Evolutionary conservation across 257 asterid species (phyloP), one percentile per base, ranked within the genome.

Genomic region (Nicotiana undulata): DNA sequence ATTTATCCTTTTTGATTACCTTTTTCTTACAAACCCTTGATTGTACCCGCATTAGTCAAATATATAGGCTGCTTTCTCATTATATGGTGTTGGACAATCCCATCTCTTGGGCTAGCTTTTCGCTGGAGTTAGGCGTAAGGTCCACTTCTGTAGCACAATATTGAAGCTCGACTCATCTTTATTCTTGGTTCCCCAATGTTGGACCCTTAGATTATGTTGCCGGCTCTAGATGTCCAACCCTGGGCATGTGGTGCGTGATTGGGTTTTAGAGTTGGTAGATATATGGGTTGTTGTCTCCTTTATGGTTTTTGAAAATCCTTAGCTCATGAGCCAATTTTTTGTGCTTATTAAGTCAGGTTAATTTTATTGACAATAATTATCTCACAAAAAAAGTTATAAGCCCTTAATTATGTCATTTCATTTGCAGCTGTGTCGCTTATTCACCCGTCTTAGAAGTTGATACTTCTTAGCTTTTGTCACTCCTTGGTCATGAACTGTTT

Each of bases 51-150:
- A 44, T 72, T 24, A 15, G 51, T 72, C 22, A 72, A 46, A 46
- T 49, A 26, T 49, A 22, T 24, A 49, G 78, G 77, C 6, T 22
- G 37, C 32, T 46, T 13, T 70, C 59, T 44, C 59, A 22, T 72
- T 72, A 72, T 13, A 72, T 31, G 15, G 15, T 46, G 77, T 72
- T 72, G 77, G 60, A 72, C 77, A 46, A 72, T 72, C 77, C 77
- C 77, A 46, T 55, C 77, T 70, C 76, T 40, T 70, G 34, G 32
- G 56, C 5, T 51, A 51, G 17, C 55, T 51, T 51, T 51, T 51
- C 17, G 55, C 16, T 70, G 20, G 76, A 70, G 58, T 70, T 70
- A 70, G 58, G 77, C 20, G 4, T 46, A 40, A 68, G 76, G 76
- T 72, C 59, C 40, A 26, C 37, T 70, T 44, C 13, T 44, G 34